A percentile compares a stretch with the other conserved stretches of the same genome.
Evolutionary conservation across 352 stramenopile species (phyloP).

Genomic region (Phytophthora uliginosa): DNA sequence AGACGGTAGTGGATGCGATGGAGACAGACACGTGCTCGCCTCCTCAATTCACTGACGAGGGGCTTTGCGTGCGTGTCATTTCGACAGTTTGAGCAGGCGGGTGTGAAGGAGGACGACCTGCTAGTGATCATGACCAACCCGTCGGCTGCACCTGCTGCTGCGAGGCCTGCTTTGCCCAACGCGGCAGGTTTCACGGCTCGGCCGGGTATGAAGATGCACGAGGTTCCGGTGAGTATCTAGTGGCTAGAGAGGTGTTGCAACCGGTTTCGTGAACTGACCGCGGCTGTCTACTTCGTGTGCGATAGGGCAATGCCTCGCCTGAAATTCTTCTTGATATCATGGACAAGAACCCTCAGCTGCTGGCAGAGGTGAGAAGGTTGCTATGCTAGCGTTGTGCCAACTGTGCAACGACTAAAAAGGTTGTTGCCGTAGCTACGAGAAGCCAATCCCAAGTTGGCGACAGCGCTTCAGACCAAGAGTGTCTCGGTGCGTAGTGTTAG

Average conservation of each 20-base stretch:
- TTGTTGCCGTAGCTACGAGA: conserved; percentile 57
- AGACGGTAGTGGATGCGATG: conserved; percentile 48
- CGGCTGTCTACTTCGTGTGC: background rate
- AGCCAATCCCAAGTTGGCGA: conserved; percentile 69
- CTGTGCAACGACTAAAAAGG: background rate
- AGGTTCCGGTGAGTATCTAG: conserved; percentile 72
- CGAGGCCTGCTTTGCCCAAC: conserved; percentile 19
- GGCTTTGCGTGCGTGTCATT: conserved; percentile 13
- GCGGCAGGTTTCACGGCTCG: conserved; percentile 48
- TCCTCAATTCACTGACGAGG: conserved; percentile 5
- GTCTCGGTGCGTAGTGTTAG: conserved; percentile 56
- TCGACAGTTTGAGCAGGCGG: conserved; percentile 72
- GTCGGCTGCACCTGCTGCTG: conserved; percentile 26
- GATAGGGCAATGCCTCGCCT: conserved; percentile 63
- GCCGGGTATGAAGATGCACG: conserved; percentile 77
- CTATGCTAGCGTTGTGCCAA: background rate
- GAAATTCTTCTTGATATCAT: conserved; percentile 88
- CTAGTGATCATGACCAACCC: conserved; percentile 70
- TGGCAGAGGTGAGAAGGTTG: conserved; percentile 54
- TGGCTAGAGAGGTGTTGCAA: background rate
- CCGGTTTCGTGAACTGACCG: background rate
- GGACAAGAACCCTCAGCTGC: conserved; percentile 81
- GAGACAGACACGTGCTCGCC: background rate
- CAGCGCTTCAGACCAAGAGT: conserved; percentile 74
- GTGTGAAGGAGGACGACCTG: conserved; percentile 79